Evolutionary conservation across 2,329 filamentous ascomycete species (phyloP), one percentile per base, ranked within the genome.

Genomic region (Trichoderma koningiopsis): DNA sequence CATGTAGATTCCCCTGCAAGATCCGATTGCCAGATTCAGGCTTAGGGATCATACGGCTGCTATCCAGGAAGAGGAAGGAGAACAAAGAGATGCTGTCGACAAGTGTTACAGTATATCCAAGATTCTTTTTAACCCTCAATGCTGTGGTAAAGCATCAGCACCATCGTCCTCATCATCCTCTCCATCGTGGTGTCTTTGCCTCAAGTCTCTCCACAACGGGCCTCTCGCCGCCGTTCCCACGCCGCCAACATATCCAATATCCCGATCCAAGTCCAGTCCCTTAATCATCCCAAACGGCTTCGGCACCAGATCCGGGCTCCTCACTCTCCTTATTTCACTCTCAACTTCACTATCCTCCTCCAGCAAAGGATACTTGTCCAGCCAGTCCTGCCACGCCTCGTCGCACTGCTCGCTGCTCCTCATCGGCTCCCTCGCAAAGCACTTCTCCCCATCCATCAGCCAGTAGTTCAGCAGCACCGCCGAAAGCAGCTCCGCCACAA

Each of bases 341-440:
- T 27, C 71, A 10, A 70, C 59, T 2, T 64, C 33, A 11, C 60
- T 62, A 47, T 40, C 31, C 19, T 70, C 64, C 0, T 31, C 27
- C 29, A 68, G 19, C 5, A 72, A 16, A 27, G 74, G 74, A 49
- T 75, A 77, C 62, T 71, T 69, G 1, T 72, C 68, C 53, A 77
- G 22, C 78, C 77, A 80, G n/a, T 69, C 43, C 14, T 76, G 72
- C 78, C 78, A 80, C 7, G 74, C 55, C 13, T 64, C 53, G 29
- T 77, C 72, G 73, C 74, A 76, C 6, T 71, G 40, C 5, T 71
- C 70, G 11, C 52, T 10, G 6, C 57, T 29, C 0, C 71, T 35
- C 10, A 65, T 59, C 1, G 70, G 63, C 31, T 57, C 60, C 3
- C 49, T 43, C 22, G 57, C 57, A 31, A 75, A 71, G 55, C 75